These are phyloP conservation scores for Cutaneotrichosporon sp. DNA, from an alignment of 1,284 basidiomycete species.

Conservation along the genomic window DNA sequence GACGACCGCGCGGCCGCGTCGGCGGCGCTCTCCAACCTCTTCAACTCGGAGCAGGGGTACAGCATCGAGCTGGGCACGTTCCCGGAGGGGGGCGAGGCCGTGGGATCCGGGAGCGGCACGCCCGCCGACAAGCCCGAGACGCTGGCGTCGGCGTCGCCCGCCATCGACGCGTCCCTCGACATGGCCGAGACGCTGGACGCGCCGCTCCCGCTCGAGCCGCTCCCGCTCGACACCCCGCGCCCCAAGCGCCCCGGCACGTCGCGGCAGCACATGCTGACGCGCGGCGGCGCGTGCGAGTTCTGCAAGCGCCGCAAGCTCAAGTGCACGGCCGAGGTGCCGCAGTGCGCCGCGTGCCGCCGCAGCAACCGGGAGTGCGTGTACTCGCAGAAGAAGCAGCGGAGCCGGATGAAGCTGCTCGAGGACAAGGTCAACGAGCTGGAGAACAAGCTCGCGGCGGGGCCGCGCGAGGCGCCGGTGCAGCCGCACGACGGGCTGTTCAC, in stretches of 20 bases:
- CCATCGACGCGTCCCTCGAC: neutral
- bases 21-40: constrained; percentile 23
- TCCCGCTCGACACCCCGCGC: neutral
- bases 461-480: neutral
- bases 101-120: neutral
- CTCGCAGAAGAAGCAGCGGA: constrained; percentile 49
- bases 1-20: constrained; percentile 12
- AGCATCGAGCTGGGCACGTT: constrained; percentile 17
- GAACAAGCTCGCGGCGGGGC: constrained; percentile 25
- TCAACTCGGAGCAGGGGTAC: constrained; percentile 14
- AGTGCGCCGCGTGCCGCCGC: constrained; percentile 45
- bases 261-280: constrained; percentile 46
- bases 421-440: constrained; percentile 49
- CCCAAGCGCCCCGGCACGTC: constrained; percentile 44
- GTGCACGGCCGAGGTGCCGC: constrained; percentile 49
- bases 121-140: neutral
- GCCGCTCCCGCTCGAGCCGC: neutral
- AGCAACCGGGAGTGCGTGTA: constrained; percentile 47
- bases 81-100: neutral
- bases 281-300: constrained; percentile 53
- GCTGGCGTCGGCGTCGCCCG: neutral
- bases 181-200: neutral
- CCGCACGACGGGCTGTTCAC: neutral
- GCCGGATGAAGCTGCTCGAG: constrained; percentile 46
- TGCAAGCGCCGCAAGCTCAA: constrained; percentile 53